Conservation (phyloP, 768 basidiomycete species). For the Lentinula sp. region DNA sequence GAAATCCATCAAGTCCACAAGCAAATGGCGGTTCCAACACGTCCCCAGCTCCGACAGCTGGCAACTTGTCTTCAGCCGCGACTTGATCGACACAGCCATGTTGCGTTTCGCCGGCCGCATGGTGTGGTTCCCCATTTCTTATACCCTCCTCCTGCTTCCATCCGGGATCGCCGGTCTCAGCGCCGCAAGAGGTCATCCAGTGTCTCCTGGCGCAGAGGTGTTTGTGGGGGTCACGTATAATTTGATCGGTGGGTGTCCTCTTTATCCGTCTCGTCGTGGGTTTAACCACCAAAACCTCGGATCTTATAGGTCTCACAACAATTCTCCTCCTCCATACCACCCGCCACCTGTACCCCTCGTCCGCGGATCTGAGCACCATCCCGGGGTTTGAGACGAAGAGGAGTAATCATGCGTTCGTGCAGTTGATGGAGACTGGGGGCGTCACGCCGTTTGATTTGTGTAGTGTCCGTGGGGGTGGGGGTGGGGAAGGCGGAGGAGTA, state of each 20-base stretch:
- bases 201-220: conserved; percentile 11
- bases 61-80: conserved; percentile 20
- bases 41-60: conserved; percentile 18
- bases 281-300: no score
- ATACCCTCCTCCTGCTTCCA: conserved; percentile 15
- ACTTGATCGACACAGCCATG: conserved; percentile 22
- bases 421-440: conserved; percentile 9
- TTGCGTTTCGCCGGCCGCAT: conserved; percentile 19
- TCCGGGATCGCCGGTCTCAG: conserved; percentile 12
- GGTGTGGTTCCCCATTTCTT: conserved; percentile 22
- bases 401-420: neutral
- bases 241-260: conserved; percentile 12
- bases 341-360: conserved; percentile 17
- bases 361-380: conserved; percentile 1
- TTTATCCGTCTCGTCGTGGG: neutral
- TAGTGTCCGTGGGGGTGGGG: neutral
- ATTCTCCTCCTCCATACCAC: conserved; percentile 22
- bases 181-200: conserved; percentile 8
- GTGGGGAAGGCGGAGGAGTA: neutral
- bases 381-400: conserved; percentile 19
- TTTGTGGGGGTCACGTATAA: conserved; percentile 16
- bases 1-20: no score
- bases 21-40: conserved; percentile 14
- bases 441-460: conserved; percentile 14
- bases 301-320: conserved; percentile 20